A percentile compares a stretch with the other conserved stretches of the same genome.
phyloP scores from a whole-genome alignment of 306 rosid species.

The Betula pendula region DNA sequence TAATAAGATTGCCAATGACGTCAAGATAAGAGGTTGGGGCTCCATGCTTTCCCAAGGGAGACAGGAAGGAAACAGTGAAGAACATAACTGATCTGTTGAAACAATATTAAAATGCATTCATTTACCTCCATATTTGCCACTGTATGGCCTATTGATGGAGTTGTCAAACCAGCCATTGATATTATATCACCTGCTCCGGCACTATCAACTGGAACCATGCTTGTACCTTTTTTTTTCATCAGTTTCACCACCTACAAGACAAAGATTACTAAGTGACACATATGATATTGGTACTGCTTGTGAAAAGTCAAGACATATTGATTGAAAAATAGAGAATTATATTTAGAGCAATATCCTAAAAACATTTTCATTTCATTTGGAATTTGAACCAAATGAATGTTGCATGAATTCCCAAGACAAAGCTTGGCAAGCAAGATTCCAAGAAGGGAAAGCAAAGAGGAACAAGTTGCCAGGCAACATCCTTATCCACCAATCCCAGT shows the following conservation, averaged over 20 bases:
- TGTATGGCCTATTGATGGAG: slow-evolving; percentile 89
- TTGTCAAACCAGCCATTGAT: slow-evolving; percentile 86
- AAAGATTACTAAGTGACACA: not conserved
- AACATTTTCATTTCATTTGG: slow-evolving; percentile 17
- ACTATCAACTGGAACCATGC: slow-evolving; percentile 64
- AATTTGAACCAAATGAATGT: not conserved
- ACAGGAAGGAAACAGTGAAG: not conserved
- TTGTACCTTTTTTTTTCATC: slow-evolving; percentile 93
- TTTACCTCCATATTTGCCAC: slow-evolving; percentile 76
- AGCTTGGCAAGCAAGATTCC: no score
- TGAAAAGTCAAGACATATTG: slow-evolving; percentile 24
- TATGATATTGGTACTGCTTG: slow-evolving; percentile 14
- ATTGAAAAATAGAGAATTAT: slow-evolving; percentile 1
- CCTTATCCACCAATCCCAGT: not conserved
- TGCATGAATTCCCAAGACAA: not conserved
- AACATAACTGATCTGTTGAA: not conserved
- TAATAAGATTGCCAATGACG: not conserved
- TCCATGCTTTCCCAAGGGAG: not conserved
- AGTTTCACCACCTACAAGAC: slow-evolving; percentile 69
- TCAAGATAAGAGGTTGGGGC: not conserved
- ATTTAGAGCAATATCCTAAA: slow-evolving; percentile 7
- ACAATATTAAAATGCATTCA: not conserved
- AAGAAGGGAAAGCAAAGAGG: no score
- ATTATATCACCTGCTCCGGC: slow-evolving; percentile 99
- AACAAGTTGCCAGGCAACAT: not conserved